Percentiles rank a stretch among this genome's conserved stretches.
phyloP scores from a whole-genome alignment of 2,329 filamentous ascomycete species.

The Beauveria scarabaeidicola region DNA sequence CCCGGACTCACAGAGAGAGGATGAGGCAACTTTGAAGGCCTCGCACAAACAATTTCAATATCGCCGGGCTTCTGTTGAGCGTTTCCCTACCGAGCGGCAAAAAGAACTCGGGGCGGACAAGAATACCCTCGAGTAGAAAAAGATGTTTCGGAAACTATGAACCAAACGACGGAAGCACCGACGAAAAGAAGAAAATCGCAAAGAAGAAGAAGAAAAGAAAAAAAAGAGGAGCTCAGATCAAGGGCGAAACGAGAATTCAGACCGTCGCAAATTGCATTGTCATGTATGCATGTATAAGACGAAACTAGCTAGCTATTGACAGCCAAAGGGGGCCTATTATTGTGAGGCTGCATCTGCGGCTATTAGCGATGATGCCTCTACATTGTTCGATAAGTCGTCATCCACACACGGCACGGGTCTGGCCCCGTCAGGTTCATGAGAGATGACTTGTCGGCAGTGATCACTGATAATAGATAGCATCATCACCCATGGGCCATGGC shows the following conservation, averaged over 20 bases:
- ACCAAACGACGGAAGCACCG: neutral
- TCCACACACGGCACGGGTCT: neutral
- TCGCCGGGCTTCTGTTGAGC: neutral
- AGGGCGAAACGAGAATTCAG: slow-evolving; percentile 5
- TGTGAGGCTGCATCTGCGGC: neutral
- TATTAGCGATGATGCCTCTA: neutral
- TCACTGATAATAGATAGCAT: too few relatives aligned
- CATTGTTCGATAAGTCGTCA: neutral
- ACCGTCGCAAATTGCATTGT: slow-evolving; percentile 6
- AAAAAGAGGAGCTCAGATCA: slow-evolving; percentile 4
- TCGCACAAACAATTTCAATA: neutral
- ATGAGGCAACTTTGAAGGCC: neutral
- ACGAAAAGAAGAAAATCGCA: neutral
- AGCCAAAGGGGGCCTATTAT: neutral
- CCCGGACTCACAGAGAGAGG: too few relatives aligned
- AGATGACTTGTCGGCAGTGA: neutral
- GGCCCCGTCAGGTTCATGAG: too few relatives aligned
- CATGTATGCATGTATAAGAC: neutral
- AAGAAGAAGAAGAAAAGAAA: neutral
- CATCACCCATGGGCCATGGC: neutral
- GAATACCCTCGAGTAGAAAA: neutral
- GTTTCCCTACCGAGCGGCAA: neutral
- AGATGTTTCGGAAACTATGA: neutral
- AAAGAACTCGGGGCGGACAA: neutral
- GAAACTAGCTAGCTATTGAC: neutral